These are phyloP conservation scores for Chalaropsis ovoidea DNA, from an alignment of 2,329 filamentous ascomycete genomes.

Conservation along the genomic window DNA sequence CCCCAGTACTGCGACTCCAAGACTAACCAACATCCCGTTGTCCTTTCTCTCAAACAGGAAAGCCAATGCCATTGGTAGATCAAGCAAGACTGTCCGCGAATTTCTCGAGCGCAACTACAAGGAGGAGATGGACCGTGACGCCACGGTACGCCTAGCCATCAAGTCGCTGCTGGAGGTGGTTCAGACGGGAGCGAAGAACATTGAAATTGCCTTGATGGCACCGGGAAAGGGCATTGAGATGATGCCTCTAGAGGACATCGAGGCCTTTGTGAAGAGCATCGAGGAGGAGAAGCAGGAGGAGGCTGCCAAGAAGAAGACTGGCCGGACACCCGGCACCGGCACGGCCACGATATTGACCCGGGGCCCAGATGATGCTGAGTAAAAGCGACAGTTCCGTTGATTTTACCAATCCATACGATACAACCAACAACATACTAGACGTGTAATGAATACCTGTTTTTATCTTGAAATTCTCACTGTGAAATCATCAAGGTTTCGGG, in stretches of 20 bases:
- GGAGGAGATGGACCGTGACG: slow-evolving; percentile 91
- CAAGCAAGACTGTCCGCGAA: slow-evolving; percentile 96
- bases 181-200: slow-evolving; percentile 98
- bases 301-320: slow-evolving; percentile 91
- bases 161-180: slow-evolving; percentile 97
- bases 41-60: slow-evolving; percentile 54
- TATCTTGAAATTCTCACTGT: neutral
- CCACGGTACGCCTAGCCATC: slow-evolving; percentile 92
- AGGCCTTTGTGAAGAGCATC: slow-evolving; percentile 95
- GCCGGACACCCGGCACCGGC: slow-evolving; percentile 58
- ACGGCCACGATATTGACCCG: slow-evolving; percentile 66
- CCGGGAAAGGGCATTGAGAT: slow-evolving; percentile 86
- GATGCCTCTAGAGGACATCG: slow-evolving; percentile 90
- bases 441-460: slow-evolving; percentile 22
- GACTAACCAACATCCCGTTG: slow-evolving; percentile 5
- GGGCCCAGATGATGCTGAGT: slow-evolving; percentile 35
- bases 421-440: slow-evolving; percentile 22
- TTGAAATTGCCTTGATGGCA: slow-evolving; percentile 97
- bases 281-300: slow-evolving; percentile 99
- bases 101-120: slow-evolving; percentile 99
- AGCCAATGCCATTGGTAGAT: slow-evolving; percentile 95
- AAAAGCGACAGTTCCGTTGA: neutral
- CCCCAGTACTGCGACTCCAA: neutral
- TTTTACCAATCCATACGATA: slow-evolving; percentile 27
- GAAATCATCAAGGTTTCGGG: too few relatives aligned